These are phyloP conservation scores for Aspergillus sclerotiicarbonarius DNA, from an alignment of 495 filamentous ascomycete genomes.

Conservation along the genomic window DNA sequence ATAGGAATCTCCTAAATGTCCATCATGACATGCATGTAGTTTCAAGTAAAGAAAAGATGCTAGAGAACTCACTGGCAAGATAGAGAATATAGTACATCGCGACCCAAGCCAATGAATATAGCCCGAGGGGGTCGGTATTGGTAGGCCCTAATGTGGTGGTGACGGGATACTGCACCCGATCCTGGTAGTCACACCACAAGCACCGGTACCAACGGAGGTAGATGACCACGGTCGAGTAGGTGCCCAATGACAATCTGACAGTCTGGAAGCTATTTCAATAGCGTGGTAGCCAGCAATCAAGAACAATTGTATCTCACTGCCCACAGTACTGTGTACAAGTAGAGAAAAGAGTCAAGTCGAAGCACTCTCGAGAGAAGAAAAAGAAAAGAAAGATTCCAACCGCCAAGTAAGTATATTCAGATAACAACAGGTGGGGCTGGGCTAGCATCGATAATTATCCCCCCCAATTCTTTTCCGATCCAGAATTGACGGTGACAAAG, in stretches of 20 bases:
- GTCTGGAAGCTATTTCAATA: slow-evolving; percentile 12
- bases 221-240: slow-evolving; percentile 27
- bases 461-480: background rate
- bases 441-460: too few relatives aligned
- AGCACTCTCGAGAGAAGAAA: slow-evolving; percentile 13
- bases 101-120: slow-evolving; percentile 8
- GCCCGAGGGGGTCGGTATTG: slow-evolving; percentile 28
- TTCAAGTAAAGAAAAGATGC: slow-evolving; percentile 7
- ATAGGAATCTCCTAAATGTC: too few relatives aligned
- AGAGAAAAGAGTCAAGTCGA: too few relatives aligned
- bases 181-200: slow-evolving; percentile 32
- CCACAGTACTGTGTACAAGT: too few relatives aligned
- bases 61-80: slow-evolving; percentile 60
- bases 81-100: slow-evolving; percentile 69
- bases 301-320: too few relatives aligned
- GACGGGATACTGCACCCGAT: slow-evolving; percentile 29
- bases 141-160: slow-evolving; percentile 27
- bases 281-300: background rate
- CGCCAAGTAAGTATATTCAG: too few relatives aligned
- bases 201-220: slow-evolving; percentile 28
- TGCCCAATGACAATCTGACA: slow-evolving; percentile 32
- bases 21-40: too few relatives aligned
- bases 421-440: too few relatives aligned
- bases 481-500: background rate
- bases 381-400: slow-evolving; percentile 9